phyloP scores from a whole-genome alignment of 805 yeast genomes.

The Cyberlindnera maritima region DNA sequence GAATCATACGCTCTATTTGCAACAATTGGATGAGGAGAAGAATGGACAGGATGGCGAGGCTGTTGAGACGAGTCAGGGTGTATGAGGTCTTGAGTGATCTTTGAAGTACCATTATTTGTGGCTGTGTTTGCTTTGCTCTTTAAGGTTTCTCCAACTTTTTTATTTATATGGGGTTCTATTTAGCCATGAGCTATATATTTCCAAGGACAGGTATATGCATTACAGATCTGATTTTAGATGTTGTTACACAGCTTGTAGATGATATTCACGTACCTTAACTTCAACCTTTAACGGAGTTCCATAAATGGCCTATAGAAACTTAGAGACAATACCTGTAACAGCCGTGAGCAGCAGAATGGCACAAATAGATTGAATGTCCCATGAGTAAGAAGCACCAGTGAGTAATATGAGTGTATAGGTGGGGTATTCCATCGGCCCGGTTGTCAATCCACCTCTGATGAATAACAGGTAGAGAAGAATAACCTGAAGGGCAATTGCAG shows the following conservation, averaged over 20 bases:
- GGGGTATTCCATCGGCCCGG: not conserved
- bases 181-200: not conserved
- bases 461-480: not conserved
- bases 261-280: no score
- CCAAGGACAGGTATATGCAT: not conserved
- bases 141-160: not conserved
- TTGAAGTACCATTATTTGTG: no score
- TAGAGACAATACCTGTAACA: not conserved
- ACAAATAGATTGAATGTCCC: not conserved
- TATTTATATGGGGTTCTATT: not conserved
- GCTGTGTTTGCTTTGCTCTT: no score
- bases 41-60: conserved; percentile 5
- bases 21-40: conserved; percentile 47
- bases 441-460: not conserved
- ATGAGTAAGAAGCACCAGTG: not conserved
- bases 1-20: conserved; percentile 82
- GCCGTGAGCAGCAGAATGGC: not conserved
- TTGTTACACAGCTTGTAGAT: no score
- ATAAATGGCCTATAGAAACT: no score
- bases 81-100: not conserved
- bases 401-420: not conserved
- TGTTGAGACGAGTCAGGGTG: not conserved
- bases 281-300: no score
- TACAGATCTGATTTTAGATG: no score
- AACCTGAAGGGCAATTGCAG: not conserved